A percentile compares a stretch with the other conserved stretches of the same genome.
phyloP scores from a whole-genome alignment of 495 filamentous ascomycete species.

The Cercophora scortea region DNA sequence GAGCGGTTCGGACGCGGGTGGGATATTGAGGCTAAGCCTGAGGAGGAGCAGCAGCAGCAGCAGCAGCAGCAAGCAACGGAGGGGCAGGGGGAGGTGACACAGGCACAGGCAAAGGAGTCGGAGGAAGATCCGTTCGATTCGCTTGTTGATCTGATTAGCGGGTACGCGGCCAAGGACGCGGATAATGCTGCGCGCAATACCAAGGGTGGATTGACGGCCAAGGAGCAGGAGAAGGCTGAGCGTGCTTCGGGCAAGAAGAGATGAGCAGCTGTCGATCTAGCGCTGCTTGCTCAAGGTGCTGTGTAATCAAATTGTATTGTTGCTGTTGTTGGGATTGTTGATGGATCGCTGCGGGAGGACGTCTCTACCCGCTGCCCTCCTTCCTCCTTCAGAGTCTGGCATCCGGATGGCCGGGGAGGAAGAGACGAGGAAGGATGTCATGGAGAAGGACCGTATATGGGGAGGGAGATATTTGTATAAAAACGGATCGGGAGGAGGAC shows the following conservation, averaged over 20 bases:
- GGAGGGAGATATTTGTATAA: neutral
- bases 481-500: neutral
- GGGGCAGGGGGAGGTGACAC: neutral
- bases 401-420: no score
- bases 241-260: constrained; percentile 14
- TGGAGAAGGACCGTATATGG: no score
- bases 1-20: constrained; percentile 74
- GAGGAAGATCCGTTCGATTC: constrained; percentile 38
- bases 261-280: neutral
- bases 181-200: constrained; percentile 2
- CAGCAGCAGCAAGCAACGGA: neutral
- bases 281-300: no score
- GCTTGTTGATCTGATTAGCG: constrained; percentile 63
- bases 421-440: no score
- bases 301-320: no score
- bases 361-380: no score
- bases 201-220: constrained; percentile 20
- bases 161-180: constrained; percentile 42
- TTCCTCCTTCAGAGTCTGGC: no score
- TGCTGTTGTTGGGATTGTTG: no score
- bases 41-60: constrained; percentile 1
- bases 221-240: constrained; percentile 20
- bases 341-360: no score
- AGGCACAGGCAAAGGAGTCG: constrained; percentile 14
- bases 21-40: constrained; percentile 40